Base-by-base conservation (phyloP, 2,329 filamentous ascomycete genomes). In the Leptosphaerulina australis region DNA sequence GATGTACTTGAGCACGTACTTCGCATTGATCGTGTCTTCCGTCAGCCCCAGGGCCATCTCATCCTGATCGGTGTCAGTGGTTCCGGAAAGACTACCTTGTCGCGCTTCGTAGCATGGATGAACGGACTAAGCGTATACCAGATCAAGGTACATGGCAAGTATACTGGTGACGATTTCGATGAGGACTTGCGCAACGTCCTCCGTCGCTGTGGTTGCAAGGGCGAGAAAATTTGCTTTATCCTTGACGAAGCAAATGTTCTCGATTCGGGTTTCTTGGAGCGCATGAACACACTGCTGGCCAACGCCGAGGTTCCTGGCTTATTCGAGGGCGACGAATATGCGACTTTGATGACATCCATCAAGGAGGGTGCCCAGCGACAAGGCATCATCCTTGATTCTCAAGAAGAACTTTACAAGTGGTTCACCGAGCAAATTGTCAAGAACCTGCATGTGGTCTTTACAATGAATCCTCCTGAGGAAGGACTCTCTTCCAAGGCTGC, bases 401-500 rank as follows among this genome's bases (percentile, higher is more conserved):
- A 96, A 62, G 95, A 99, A 77, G 94, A 99, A 74, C 81, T 99
- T n/a, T 99, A 99, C 82, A 97, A 97, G 77, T 99, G 94, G 94
- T 99, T 99, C 77, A 99, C 95, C 0, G 90, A 96, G 66, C 94
- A 99, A 73, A 97, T 99, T 66, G 90, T 99, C 71, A 96, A 96
- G 79, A 99, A 99, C 69, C 78, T 99, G 30, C 94, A 99, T 67
- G 94, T 99, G 37, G 94, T 99, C 17, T 99, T 99, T 74, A 99
- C 94, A 3, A 99, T 99, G 94, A 99, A 99, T 74, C 94, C 94
- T 11, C 95, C 94, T 0, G 91, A 97, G 69, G 94, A 94, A 63
- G 93, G 94, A 0, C 78, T 99, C 7, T 94, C 90, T 1, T 96
- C 91, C 24, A 97, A 97, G 78, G 94, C 94, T 48, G 95, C 94